Base-by-base conservation (phyloP, 305 asterid genomes). In the Solanum hybrid region DNA sequence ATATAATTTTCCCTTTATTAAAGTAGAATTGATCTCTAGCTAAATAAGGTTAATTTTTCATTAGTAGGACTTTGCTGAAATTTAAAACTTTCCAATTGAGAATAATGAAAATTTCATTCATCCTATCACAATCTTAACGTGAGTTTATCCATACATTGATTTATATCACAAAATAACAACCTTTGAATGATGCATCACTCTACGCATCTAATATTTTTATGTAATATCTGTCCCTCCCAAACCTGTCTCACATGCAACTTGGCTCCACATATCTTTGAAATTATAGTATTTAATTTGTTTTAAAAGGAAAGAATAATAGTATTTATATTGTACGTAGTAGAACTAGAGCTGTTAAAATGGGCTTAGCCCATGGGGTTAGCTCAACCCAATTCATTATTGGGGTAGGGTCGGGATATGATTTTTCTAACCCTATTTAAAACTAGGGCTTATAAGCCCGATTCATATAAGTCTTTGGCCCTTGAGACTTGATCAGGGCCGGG, bases 241-340 rank as follows among this genome's bases (percentile, higher is more conserved):
- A 36, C 86, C 22, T 79, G 12, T n/a, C 24, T 83, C 87, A 83
- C 73, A 83, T 83, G 87, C 87, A 28, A 28, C 28, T 84, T 29
- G 26, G 75, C 88, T 84, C 75, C 88, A 84, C 75, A 51, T 84
- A 22, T 31, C 29, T 31, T 51, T 51, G 31, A 51, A 84, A 84
- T 31, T 46, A 42, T 42, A 28, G 73, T 64, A 64, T 22, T 61
- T 64, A 64, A 8, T 83, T 83, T 84, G 29, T 42, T 83, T 39
- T 26, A 39, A 8, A 14, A 22, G n/a, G 18, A 82, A 9, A 82
- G 9, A 82, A 42, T 14, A 82, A 71, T 71, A 12, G 11, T 16
- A 28, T 40, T 40, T 82, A 40, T 26, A 39, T n/a, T 81, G 86
- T 81, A 40, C 51, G 51, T 40, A 40, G 36, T 26, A 40, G 36